Conservation (phyloP, 192 early-diverging fungal species). For the Entophlyctis luteolus region DNA sequence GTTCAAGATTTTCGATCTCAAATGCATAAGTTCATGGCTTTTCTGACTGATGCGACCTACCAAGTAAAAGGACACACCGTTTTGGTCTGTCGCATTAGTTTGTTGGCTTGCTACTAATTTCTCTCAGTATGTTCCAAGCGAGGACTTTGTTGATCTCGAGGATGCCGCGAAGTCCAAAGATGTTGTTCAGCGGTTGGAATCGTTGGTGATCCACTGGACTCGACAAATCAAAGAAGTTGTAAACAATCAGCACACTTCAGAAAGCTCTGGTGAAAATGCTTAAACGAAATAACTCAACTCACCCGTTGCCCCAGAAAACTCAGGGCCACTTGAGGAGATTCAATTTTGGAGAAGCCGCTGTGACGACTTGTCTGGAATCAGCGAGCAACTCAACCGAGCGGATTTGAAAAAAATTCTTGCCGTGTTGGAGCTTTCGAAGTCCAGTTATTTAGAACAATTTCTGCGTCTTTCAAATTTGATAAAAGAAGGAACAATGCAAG, state of each 20-base stretch:
- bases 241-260: slow-evolving; percentile 58
- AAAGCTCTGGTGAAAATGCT: slow-evolving; percentile 28
- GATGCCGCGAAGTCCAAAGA: slow-evolving; percentile 49
- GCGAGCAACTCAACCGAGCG: slow-evolving; percentile 50
- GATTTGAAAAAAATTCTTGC: slow-evolving; percentile 54
- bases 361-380: slow-evolving; percentile 62
- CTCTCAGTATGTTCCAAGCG: slow-evolving; percentile 49
- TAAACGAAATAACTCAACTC: neutral
- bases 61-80: slow-evolving; percentile 62
- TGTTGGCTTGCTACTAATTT: neutral
- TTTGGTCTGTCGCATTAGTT: slow-evolving; percentile 16
- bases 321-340: slow-evolving; percentile 62
- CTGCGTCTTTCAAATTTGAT: slow-evolving; percentile 56
- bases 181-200: slow-evolving; percentile 56
- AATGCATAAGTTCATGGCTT: slow-evolving; percentile 63
- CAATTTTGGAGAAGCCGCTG: slow-evolving; percentile 60
- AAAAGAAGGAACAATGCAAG: slow-evolving; percentile 59
- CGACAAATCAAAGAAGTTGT: slow-evolving; percentile 65
- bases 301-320: slow-evolving; percentile 41
- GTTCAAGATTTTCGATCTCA: slow-evolving; percentile 45
- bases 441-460: slow-evolving; percentile 62
- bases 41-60: slow-evolving; percentile 55
- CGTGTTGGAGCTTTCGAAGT: slow-evolving; percentile 54
- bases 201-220: slow-evolving; percentile 61
- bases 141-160: slow-evolving; percentile 40